Evolutionary conservation across 1,284 basidiomycete genomes (phyloP).

Genomic region (Bjerkandera adusta): DNA sequence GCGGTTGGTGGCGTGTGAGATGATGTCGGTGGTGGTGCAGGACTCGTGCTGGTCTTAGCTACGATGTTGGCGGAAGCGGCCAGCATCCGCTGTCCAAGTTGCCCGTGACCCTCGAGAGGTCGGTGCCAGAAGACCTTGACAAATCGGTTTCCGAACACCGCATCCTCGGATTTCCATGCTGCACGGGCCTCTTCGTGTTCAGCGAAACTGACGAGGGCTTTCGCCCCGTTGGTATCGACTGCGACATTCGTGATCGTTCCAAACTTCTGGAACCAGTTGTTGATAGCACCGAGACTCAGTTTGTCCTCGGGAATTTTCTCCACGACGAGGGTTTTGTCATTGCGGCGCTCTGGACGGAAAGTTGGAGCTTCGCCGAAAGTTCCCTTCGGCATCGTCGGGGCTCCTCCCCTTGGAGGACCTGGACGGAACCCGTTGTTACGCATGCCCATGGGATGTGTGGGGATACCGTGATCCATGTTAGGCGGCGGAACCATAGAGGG

Average conservation of each 20-base stretch:
- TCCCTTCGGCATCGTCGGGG: conserved; percentile 40
- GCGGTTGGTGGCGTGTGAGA: conserved; percentile 14
- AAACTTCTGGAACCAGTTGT: conserved; percentile 90
- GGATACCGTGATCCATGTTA: too few species aligned
- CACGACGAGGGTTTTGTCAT: conserved; percentile 86
- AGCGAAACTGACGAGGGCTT: conserved; percentile 87
- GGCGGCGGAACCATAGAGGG: too few species aligned
- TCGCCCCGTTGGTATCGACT: conserved; percentile 70
- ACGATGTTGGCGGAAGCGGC: conserved; percentile 76
- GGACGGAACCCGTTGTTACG: conserved; percentile 32
- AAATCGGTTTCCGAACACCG: conserved; percentile 91
- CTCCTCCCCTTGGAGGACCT: conserved; percentile 37
- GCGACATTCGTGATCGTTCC: conserved; percentile 93
- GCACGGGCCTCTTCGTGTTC: conserved; percentile 83
- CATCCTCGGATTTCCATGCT: conserved; percentile 92
- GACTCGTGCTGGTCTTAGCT: conserved; percentile 48
- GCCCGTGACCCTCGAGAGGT: conserved; percentile 86
- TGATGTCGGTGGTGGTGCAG: conserved; percentile 16
- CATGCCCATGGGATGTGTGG: conserved; percentile 16
- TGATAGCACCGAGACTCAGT: conserved; percentile 76
- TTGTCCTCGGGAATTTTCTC: conserved; percentile 91
- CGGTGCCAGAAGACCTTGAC: conserved; percentile 95
- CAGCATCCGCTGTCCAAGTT: conserved; percentile 68
- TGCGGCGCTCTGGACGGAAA: conserved; percentile 63
- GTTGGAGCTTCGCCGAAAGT: conserved; percentile 62